Evolutionary conservation across 2,329 filamentous ascomycete genomes (phyloP).

Genomic region (Trichoderma oligosporum): DNA sequence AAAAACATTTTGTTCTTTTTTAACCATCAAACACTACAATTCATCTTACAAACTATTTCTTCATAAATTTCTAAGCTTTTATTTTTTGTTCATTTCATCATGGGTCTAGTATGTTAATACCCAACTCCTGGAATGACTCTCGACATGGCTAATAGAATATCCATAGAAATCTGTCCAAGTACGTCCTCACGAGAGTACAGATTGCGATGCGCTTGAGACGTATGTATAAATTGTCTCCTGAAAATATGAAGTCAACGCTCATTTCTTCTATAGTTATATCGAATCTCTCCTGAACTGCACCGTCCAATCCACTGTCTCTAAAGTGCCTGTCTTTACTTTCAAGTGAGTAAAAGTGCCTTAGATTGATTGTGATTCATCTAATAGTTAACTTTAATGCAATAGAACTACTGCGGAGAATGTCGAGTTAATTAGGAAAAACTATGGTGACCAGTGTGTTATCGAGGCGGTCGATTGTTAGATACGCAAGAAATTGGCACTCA

Average conservation of each 20-base stretch:
- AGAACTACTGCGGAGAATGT: constrained; percentile 7
- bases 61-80: no score
- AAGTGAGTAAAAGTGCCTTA: background rate
- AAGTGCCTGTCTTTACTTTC: constrained; percentile 2
- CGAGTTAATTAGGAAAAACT: background rate
- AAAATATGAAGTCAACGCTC: background rate
- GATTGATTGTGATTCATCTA: background rate
- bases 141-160: background rate
- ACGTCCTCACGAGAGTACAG: background rate
- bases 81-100: background rate
- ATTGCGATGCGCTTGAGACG: background rate
- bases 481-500: background rate
- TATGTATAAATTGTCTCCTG: background rate
- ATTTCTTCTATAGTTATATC: background rate
- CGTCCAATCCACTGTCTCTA: background rate
- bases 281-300: background rate
- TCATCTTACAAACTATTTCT: background rate
- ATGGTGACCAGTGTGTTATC: background rate
- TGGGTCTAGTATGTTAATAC: background rate
- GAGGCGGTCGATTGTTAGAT: background rate
- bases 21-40: background rate
- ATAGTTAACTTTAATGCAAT: background rate
- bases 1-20: background rate
- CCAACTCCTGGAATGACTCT: background rate
- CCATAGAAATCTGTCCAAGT: background rate